Evolutionary conservation across 495 filamentous ascomycete genomes (phyloP).

Genomic region (Chaetomium tenue): DNA sequence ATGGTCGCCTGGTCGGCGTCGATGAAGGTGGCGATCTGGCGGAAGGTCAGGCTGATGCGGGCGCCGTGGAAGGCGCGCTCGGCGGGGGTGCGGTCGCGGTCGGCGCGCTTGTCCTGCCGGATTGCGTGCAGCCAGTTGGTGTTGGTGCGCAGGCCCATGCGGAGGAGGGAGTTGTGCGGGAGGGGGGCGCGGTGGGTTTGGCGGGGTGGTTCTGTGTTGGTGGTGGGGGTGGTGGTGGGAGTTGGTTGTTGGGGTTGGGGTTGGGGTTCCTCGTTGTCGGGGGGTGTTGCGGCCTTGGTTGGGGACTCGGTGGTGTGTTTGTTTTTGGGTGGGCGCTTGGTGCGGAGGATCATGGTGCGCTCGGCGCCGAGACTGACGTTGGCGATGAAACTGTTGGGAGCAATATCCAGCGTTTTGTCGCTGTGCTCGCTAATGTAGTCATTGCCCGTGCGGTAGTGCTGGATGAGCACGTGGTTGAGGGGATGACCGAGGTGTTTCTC

Average conservation of each 20-base stretch:
- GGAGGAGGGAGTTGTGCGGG: slow-evolving; percentile 85
- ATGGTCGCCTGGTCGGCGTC: slow-evolving; percentile 60
- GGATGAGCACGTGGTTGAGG: slow-evolving; percentile 90
- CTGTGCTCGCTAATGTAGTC: slow-evolving; percentile 97
- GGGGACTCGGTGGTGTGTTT: slow-evolving; percentile 21
- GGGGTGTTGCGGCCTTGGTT: not conserved
- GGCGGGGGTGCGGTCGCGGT: slow-evolving; percentile 59
- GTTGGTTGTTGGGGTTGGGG: not conserved
- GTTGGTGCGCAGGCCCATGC: slow-evolving; percentile 80
- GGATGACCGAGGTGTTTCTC: slow-evolving; percentile 73
- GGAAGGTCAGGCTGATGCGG: slow-evolving; percentile 90
- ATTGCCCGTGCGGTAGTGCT: slow-evolving; percentile 85
- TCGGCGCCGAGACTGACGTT: slow-evolving; percentile 92
- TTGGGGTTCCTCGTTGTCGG: not conserved
- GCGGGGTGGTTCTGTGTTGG: slow-evolving; percentile 21
- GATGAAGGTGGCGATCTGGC: slow-evolving; percentile 83
- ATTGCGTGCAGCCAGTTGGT: slow-evolving; percentile 87
- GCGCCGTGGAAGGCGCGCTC: slow-evolving; percentile 72
- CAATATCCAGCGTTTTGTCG: slow-evolving; percentile 95
- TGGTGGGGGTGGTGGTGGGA: not conserved
- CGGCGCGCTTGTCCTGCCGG: slow-evolving; percentile 73
- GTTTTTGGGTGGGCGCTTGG: slow-evolving; percentile 59
- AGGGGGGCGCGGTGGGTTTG: slow-evolving; percentile 63
- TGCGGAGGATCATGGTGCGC: slow-evolving; percentile 85
- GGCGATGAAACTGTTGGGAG: slow-evolving; percentile 73